Conservation (phyloP, 2,329 filamentous ascomycete genomes). For the Colletotrichum tanaceti region DNA sequence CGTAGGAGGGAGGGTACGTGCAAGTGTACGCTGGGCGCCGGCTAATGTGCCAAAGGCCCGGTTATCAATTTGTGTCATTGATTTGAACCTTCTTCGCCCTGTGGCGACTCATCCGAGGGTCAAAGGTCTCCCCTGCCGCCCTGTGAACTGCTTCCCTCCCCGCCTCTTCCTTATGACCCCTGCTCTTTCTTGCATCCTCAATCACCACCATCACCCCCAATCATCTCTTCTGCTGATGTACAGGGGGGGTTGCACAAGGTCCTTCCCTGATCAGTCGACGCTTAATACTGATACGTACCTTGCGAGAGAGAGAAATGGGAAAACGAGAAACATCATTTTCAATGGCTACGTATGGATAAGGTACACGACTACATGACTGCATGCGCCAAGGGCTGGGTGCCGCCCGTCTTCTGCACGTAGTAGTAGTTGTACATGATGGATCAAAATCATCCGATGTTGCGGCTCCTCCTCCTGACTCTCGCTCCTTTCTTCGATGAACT, state of each 20-base stretch:
- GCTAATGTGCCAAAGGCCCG: conserved; percentile 14
- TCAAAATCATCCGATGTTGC: conserved; percentile 33
- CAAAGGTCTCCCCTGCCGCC: neutral
- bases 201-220: conserved; percentile 7
- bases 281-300: conserved; percentile 26
- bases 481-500: conserved; percentile 37
- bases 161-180: conserved; percentile 11
- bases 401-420: neutral
- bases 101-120: neutral
- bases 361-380: neutral
- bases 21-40: neutral
- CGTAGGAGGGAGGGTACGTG: neutral
- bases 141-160: conserved; percentile 5
- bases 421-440: conserved; percentile 20
- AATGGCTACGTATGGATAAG: neutral
- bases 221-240: conserved; percentile 36
- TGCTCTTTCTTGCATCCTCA: neutral
- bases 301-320: neutral
- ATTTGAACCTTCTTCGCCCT: conserved; percentile 4
- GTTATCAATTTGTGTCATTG: conserved; percentile 11
- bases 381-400: conserved; percentile 30
- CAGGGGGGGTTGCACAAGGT: conserved; percentile 19
- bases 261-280: conserved; percentile 14
- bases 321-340: conserved; percentile 11
- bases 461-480: conserved; percentile 22